Conservation (phyloP, 179 eudicot genomes). For the Spinacia oleracea region DNA sequence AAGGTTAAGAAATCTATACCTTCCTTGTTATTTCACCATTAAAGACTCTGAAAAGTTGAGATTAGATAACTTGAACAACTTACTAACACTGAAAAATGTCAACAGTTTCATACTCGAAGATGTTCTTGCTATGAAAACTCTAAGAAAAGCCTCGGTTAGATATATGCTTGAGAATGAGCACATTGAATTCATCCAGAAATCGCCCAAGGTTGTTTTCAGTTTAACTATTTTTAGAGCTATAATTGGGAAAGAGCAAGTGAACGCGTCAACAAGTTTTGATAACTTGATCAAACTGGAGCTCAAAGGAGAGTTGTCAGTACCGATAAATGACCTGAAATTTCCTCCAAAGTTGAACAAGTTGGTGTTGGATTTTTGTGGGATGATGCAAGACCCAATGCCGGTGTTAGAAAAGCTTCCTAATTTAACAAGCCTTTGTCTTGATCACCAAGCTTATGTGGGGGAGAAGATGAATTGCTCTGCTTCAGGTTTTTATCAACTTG, state of each 20-base stretch:
- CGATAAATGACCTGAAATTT: constrained; percentile 11
- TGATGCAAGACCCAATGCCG: constrained; percentile 31
- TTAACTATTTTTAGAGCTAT: constrained; percentile 27
- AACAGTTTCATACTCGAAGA: constrained; percentile 23
- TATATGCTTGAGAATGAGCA: constrained; percentile 28
- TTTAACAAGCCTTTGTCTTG: constrained; percentile 29
- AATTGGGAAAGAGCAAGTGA: constrained; percentile 28
- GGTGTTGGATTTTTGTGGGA: constrained; percentile 35
- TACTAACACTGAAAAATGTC: constrained; percentile 38
- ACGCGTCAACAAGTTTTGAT: constrained; percentile 9
- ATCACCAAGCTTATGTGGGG: constrained; percentile 39
- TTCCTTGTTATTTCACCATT: constrained; percentile 31
- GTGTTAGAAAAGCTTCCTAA: constrained; percentile 34
- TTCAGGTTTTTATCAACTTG: constrained; percentile 32
- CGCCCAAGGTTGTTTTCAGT: constrained; percentile 24
- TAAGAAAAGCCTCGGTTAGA: constrained; percentile 31
- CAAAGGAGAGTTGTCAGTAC: constrained; percentile 24
- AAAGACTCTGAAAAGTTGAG: constrained; percentile 29
- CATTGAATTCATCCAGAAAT: constrained; percentile 32
- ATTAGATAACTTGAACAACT: constrained; percentile 28
- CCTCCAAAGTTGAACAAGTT: constrained; percentile 33
- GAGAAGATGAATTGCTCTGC: constrained; percentile 26
- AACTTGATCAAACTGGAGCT: constrained; percentile 36
- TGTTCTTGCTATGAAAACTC: constrained; percentile 28
- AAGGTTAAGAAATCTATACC: constrained; percentile 38